Evolutionary conservation across 345 rosid genomes (phyloP).

Genomic region (Hibiscus mutabilis): DNA sequence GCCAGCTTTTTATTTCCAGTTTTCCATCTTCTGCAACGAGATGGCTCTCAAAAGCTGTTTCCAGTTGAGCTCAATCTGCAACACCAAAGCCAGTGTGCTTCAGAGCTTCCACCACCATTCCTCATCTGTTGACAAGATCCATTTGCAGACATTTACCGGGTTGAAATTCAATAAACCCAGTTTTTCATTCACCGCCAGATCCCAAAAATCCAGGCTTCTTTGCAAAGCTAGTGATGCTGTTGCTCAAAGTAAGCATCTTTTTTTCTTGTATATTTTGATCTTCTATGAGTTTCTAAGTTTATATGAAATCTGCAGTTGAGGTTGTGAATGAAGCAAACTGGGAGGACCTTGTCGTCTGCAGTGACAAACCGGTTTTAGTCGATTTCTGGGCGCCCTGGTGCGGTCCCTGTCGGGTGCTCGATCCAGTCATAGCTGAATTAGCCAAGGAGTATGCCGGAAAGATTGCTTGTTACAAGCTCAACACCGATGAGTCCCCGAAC

Average conservation of each 20-base stretch:
- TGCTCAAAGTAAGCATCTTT: not conserved
- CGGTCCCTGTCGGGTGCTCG: constrained; percentile 63
- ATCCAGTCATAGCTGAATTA: constrained; percentile 52
- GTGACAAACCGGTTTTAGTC: constrained; percentile 47
- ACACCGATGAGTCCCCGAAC: constrained; percentile 24
- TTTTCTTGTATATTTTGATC: not conserved
- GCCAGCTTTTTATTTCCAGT: not conserved
- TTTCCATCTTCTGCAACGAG: not conserved
- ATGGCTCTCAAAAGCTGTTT: not conserved
- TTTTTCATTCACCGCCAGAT: not conserved
- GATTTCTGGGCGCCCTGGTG: constrained; percentile 89
- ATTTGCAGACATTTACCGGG: not conserved
- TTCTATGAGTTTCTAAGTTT: not conserved
- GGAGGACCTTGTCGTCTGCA: constrained; percentile 30
- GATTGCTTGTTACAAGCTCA: constrained; percentile 41
- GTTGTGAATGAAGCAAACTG: constrained; percentile 50
- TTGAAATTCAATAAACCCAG: not conserved
- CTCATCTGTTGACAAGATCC: not conserved
- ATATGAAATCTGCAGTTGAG: constrained; percentile 32
- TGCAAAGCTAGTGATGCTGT: not conserved
- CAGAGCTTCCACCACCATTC: not conserved
- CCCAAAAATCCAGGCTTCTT: not conserved
- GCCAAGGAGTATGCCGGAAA: constrained; percentile 64
- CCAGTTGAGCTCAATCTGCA: not conserved
- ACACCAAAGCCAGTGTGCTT: not conserved